These are phyloP conservation scores for Trametes hirsuta DNA, from an alignment of 1,284 basidiomycete genomes.

Conservation along the genomic window DNA sequence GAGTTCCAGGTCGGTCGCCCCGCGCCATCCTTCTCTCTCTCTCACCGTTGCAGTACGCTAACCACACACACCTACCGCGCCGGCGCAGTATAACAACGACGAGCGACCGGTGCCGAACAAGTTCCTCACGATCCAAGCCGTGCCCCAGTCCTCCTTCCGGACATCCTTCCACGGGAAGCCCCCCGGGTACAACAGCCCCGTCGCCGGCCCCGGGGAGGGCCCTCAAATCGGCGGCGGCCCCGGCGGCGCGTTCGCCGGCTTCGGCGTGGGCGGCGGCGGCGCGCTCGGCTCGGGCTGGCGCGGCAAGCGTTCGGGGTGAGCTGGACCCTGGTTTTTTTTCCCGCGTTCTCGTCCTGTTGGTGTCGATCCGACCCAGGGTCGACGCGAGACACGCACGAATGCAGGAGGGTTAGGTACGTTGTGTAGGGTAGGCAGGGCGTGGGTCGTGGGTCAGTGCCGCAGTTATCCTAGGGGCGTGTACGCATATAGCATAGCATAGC, in stretches of 20 bases:
- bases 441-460: not conserved
- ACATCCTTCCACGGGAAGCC: constrained; percentile 53
- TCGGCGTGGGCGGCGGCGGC: constrained; percentile 37
- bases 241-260: constrained; percentile 39
- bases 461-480: constrained; percentile 1
- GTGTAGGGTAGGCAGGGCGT: not conserved
- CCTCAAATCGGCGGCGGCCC: constrained; percentile 40
- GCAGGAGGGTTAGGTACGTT: not conserved
- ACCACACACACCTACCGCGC: not conserved
- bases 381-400: no score
- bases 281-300: constrained; percentile 37
- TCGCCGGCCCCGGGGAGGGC: constrained; percentile 33
- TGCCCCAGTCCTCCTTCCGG: constrained; percentile 66
- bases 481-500: not conserved
- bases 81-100: constrained; percentile 75
- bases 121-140: constrained; percentile 76
- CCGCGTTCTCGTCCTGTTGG: no score
- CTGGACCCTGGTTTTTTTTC: not conserved
- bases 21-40: not conserved
- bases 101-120: constrained; percentile 78
- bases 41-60: not conserved
- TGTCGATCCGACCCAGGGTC: no score
- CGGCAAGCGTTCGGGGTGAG: constrained; percentile 27
- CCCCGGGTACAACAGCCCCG: constrained; percentile 33
- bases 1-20: constrained; percentile 77